Evolutionary conservation across 1,284 basidiomycete genomes (phyloP).

Genomic region (Ustilago xerochloae): DNA sequence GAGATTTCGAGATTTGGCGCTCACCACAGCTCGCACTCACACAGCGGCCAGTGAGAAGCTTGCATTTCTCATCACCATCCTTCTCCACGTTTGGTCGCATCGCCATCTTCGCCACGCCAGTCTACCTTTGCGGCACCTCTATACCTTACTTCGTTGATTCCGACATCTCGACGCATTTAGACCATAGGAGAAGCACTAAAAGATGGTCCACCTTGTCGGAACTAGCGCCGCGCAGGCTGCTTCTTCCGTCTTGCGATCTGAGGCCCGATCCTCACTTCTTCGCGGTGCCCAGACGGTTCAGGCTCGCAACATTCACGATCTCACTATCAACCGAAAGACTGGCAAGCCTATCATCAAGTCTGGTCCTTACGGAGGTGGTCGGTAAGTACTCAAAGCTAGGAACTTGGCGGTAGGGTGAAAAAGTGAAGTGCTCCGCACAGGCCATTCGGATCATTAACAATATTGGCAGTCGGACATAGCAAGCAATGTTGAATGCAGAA

Average conservation of each 20-base stretch:
- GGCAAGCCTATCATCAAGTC: conserved; percentile 62
- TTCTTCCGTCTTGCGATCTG: conserved; percentile 37
- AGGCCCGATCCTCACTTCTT: conserved; percentile 42
- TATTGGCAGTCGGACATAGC: too few relatives aligned
- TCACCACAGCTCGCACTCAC: conserved; percentile 4
- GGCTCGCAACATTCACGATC: conserved; percentile 59
- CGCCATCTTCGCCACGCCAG: conserved; percentile 6
- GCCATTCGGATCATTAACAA: background rate
- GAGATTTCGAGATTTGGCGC: background rate
- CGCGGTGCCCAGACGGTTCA: conserved; percentile 38
- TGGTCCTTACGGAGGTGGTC: conserved; percentile 67
- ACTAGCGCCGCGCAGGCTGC: conserved; percentile 39
- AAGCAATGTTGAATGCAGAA: too few relatives aligned
- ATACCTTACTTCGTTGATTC: background rate
- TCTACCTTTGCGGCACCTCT: background rate
- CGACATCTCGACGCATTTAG: background rate
- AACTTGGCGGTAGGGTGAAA: background rate
- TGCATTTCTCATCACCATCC: conserved; percentile 30
- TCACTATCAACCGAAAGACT: conserved; percentile 66
- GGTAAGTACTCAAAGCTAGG: conserved; percentile 44
- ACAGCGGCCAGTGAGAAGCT: conserved; percentile 13
- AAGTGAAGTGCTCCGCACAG: background rate
- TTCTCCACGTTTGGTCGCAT: conserved; percentile 12
- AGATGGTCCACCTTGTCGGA: conserved; percentile 49
- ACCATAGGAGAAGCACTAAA: conserved; percentile 3